Conservation (phyloP, 2,329 filamentous ascomycete species). For the Cercospora beticola region DNA sequence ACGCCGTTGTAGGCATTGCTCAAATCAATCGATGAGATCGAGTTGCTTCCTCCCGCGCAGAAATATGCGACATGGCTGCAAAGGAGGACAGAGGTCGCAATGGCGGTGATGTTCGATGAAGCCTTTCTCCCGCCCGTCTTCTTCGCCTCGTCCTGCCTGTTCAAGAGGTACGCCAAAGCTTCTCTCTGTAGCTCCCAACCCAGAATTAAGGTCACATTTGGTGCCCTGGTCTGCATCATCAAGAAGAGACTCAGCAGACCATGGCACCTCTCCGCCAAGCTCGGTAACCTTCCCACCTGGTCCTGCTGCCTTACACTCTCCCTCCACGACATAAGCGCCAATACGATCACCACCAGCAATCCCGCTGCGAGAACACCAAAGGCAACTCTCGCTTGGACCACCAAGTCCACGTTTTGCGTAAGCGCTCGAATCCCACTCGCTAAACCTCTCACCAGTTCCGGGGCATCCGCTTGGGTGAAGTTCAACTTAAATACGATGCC, state of each 20-base stretch:
- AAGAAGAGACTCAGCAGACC: constrained; percentile 74
- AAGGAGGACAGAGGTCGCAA: constrained; percentile 70
- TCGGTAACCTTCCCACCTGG: constrained; percentile 22
- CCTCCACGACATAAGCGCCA: constrained; percentile 23
- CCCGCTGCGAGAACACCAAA: constrained; percentile 41
- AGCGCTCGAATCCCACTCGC: constrained; percentile 36
- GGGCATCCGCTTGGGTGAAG: constrained; percentile 84
- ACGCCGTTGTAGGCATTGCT: constrained; percentile 95
- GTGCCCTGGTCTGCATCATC: constrained; percentile 79
- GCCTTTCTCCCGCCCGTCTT: background rate
- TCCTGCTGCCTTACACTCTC: constrained; percentile 9
- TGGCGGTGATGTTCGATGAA: constrained; percentile 9
- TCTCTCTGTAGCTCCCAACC: constrained; percentile 63
- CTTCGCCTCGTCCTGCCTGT: background rate
- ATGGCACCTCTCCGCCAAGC: constrained; percentile 49
- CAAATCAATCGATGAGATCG: constrained; percentile 92
- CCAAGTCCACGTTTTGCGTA: constrained; percentile 34
- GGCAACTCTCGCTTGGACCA: constrained; percentile 39
- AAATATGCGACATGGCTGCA: constrained; percentile 85
- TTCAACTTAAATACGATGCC: constrained; percentile 84
- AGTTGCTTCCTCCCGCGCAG: constrained; percentile 84
- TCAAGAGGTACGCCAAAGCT: constrained; percentile 31
- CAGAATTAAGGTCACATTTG: constrained; percentile 82
- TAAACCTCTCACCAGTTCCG: constrained; percentile 61
- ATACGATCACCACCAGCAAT: constrained; percentile 32